These are phyloP conservation scores for Neospora caninum DNA, from an alignment of 169 alveolate species.

Conservation along the genomic window DNA sequence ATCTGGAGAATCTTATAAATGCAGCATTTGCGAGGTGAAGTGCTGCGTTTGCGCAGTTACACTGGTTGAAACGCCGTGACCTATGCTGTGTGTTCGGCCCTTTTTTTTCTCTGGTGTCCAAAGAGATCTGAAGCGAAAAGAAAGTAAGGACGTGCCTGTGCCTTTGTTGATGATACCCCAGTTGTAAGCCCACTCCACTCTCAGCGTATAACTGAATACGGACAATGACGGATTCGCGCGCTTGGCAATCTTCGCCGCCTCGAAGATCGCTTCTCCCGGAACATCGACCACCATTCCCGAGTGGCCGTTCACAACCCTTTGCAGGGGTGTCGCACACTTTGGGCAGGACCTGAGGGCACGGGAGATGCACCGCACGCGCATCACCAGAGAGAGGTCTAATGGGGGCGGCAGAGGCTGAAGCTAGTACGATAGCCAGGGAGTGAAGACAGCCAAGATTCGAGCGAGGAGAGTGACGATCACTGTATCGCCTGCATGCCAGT, in stretches of 20 bases:
- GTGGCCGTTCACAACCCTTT: background rate
- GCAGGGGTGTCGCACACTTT: background rate
- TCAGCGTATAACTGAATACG: background rate
- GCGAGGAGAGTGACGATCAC: no score
- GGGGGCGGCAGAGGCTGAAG: no score
- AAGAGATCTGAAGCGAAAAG: no score
- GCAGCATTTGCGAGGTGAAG: no score
- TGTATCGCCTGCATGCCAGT: no score
- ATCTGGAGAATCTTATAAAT: no score
- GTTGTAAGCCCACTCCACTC: background rate
- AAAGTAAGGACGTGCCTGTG: background rate
- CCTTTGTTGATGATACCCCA: background rate
- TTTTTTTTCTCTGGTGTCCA: no score
- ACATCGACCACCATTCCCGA: background rate
- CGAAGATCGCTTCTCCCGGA: background rate
- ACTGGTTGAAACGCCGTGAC: no score
- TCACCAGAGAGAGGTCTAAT: background rate
- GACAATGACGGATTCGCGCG: background rate
- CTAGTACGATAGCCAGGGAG: no score
- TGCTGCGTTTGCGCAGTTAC: no score
- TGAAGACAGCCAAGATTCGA: no score
- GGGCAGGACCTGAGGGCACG: background rate
- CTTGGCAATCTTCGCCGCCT: background rate
- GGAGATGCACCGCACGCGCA: background rate
- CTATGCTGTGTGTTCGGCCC: no score